These are phyloP conservation scores for Ganoderma meredithae DNA, from an alignment of 1,284 basidiomycete species.

Conservation along the genomic window DNA sequence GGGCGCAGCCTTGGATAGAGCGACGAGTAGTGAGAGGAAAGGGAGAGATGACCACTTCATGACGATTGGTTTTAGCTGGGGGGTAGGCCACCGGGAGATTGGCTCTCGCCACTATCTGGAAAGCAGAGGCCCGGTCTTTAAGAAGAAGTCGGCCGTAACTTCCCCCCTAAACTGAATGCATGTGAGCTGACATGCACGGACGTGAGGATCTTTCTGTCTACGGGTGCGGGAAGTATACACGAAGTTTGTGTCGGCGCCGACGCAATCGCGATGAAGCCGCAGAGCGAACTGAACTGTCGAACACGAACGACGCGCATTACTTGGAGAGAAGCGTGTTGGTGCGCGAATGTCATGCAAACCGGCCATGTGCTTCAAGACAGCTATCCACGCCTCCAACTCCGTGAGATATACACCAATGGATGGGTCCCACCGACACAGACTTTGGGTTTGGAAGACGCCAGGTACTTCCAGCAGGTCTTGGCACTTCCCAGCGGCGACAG, in stretches of 20 bases:
- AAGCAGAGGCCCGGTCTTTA: background rate
- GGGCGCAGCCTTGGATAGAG: constrained; percentile 15
- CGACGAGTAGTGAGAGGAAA: background rate
- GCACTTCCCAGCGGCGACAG: background rate
- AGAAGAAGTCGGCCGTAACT: background rate
- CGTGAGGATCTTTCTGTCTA: background rate
- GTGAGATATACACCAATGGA: background rate
- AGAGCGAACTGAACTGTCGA: no score
- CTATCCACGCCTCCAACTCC: background rate
- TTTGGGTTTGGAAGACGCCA: background rate
- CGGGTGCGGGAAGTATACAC: background rate
- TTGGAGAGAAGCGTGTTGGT: no score
- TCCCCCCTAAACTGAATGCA: background rate
- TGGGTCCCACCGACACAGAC: background rate
- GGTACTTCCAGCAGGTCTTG: background rate
- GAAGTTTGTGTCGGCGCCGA: background rate
- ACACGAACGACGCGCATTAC: background rate
- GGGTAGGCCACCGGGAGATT: background rate
- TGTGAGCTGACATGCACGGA: background rate
- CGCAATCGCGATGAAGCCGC: no score
- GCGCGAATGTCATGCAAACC: background rate
- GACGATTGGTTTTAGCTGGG: background rate
- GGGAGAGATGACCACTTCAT: constrained; percentile 5
- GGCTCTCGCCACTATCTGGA: background rate
- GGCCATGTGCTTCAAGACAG: background rate